Evolutionary conservation across 331 rosid species (phyloP), one percentile per base, ranked within the genome.

Genomic region (Prunus yedoensis): DNA sequence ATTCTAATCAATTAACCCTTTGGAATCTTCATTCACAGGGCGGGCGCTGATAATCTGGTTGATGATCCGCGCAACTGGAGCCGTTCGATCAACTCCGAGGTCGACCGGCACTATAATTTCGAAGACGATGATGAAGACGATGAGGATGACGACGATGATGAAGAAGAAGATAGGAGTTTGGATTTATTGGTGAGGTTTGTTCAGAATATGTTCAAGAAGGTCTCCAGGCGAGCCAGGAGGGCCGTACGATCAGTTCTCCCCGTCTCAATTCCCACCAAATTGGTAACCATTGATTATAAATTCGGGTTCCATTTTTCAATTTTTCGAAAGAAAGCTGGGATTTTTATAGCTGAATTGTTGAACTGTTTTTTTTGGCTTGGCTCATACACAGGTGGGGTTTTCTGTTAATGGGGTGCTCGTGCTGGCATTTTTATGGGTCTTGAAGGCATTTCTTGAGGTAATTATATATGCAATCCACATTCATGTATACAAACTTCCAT

Each of bases 401-500:
- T 89, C 96, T 43, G 93, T 89, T 15, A 84, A 92, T 68, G 97
- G 96, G n/a, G 82, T 90, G 70, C 80, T 92, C 32, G 45, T 89
- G 64, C 86, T 92, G 60, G 86, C 96, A 8, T 90, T 79, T 74
- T 62, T 92, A 83, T 92, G 93, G 96, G 46, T 92, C 79, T 74
- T 82, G 78, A 92, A 87, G 90, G 96, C 93, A n/a, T 90, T 92
- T 83, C 93, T 92, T 65, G 90, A 88, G 96, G 97, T 92, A 85
- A 41, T 14, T 54, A 11, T 28, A 63, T 17, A 15, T 59, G 65
- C 2, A 14, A 14, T 38, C 77, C 54, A 3, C 63, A 60, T 59
- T 5, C 21, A 5, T 10, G 51, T 21, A 52, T 35, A 0, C 54
- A 20, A 23, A 62, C 23, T 58, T 51, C 59, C 20, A 3, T 46